phyloP scores from a whole-genome alignment of 1,139 yeast species.

The Kodamaea derodonti region DNA sequence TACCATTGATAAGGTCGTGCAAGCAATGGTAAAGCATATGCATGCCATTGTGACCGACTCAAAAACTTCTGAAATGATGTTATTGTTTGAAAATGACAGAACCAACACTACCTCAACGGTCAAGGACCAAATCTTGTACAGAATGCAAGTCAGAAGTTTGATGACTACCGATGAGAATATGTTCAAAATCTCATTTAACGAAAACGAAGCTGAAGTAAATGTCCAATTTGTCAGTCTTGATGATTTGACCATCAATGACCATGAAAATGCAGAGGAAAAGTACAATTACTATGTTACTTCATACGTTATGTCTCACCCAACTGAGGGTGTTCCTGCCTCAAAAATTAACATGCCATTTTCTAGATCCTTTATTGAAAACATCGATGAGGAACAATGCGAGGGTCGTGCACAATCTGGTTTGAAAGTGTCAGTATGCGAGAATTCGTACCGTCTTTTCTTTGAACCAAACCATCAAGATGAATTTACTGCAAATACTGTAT shows the following conservation, averaged over 20 bases:
- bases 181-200: constrained; percentile 80
- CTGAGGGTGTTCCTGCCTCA: constrained; percentile 93
- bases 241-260: constrained; percentile 80
- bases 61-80: constrained; percentile 78
- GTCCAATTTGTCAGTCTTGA: constrained; percentile 85
- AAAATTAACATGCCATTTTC: constrained; percentile 71
- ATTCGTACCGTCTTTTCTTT: constrained; percentile 76
- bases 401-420: constrained; percentile 71
- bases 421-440: constrained; percentile 75
- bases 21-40: constrained; percentile 84
- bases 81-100: constrained; percentile 80
- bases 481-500: constrained; percentile 58
- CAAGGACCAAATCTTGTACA: constrained; percentile 83
- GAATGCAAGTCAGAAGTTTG: constrained; percentile 80
- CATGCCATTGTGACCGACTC: constrained; percentile 75
- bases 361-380: constrained; percentile 55
- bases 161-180: constrained; percentile 86
- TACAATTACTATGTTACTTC: constrained; percentile 94
- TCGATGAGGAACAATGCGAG: constrained; percentile 58
- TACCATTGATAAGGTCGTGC: constrained; percentile 90
- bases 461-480: constrained; percentile 82
- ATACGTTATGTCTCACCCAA: constrained; percentile 91
- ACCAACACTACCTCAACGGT: constrained; percentile 61
- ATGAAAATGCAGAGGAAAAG: constrained; percentile 68
- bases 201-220: constrained; percentile 48